Evolutionary conservation across 441 rosid species (phyloP), one percentile per base, ranked within the genome.

Genomic region (Breynia disticha): DNA sequence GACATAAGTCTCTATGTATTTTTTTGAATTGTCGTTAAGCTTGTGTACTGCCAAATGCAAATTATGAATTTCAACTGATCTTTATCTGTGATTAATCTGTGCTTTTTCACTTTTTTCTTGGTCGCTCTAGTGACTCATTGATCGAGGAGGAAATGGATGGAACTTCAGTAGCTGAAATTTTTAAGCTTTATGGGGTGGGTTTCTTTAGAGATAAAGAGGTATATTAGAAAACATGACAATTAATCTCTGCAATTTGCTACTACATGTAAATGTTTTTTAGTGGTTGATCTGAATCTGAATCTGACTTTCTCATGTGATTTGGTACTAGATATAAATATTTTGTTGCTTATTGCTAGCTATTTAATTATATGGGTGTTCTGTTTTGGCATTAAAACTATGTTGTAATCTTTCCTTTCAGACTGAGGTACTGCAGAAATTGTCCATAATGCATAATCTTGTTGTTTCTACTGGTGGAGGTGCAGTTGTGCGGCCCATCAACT

Each of bases 381-480:
- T 8, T 16, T 11, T 28, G 52, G 12, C 41, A 51, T 19, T 19
- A 11, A 45, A n/a, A 19, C 35, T 55, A n/a, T 24, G 37, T 28
- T 28, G 13, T 43, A 15, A 46, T 56, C 18, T 52, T 68, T 54
- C 54, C 52, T 70, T 63, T 46, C 60, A 90, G 98, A 81, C 95
- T n/a, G 88, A 87, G 64, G 74, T 56, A 35, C 52, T 90, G 60
- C 67, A 52, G 65, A 61, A 71, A 43, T 71, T 85, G 49, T 83
- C 96, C 57, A 32, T 68, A 57, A 71, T 56, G 78, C 79, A 67
- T 52, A 69, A 56, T 52, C 67, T 74, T 61, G 94, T 91, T 67
- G 94, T 91, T 55, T 91, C 98, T 50, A 90, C 98, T 2, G 96
- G 98, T 8, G 98, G 95, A 57, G 98, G 98, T 60, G 98, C 79